Percentiles rank a stretch among this genome's conserved stretches.
Evolutionary conservation across 2,329 filamentous ascomycete genomes (phyloP).

Genomic region (Epichloe sylvatica): DNA sequence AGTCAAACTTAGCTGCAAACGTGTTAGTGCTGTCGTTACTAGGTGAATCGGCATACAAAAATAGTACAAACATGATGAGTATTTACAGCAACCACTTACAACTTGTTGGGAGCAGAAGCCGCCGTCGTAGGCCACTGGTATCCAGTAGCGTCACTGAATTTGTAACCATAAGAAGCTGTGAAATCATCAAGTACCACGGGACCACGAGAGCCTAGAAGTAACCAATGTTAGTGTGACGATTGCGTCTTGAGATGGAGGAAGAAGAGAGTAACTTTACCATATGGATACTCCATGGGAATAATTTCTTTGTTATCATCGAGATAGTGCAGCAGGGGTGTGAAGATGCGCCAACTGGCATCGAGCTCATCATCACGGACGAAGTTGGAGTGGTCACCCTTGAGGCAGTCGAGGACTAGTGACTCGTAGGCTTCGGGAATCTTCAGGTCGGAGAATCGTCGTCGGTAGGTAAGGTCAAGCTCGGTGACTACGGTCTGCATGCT

Average conservation of each 20-base stretch:
- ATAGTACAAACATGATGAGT: constrained; percentile 7
- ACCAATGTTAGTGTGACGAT: neutral
- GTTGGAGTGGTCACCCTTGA: constrained; percentile 99
- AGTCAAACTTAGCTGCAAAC: neutral
- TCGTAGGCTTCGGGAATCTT: constrained; percentile 99
- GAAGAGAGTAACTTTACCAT: constrained; percentile 50
- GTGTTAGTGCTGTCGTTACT: neutral
- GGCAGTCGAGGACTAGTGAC: constrained; percentile 87
- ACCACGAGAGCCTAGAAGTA: constrained; percentile 70
- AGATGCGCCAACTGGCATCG: constrained; percentile 96
- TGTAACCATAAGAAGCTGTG: constrained; percentile 95
- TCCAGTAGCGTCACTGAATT: constrained; percentile 91
- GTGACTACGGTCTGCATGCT: constrained; percentile 99
- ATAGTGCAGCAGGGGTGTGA: constrained; percentile 93
- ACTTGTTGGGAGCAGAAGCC: constrained; percentile 54
- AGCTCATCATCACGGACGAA: constrained; percentile 95
- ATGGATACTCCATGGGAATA: constrained; percentile 98
- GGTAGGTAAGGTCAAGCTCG: constrained; percentile 94
- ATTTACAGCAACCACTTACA: constrained; percentile 41
- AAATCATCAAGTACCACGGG: constrained; percentile 96
- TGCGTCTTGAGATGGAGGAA: neutral
- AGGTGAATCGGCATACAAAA: neutral
- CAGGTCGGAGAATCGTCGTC: constrained; percentile 93
- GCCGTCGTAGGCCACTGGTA: constrained; percentile 88
- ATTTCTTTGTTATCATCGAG: constrained; percentile 99